Percentiles rank a stretch among this genome's conserved stretches.
Evolutionary conservation across 176 grass and related monocot genomes (phyloP).

Genomic region (Zea luxurians): DNA sequence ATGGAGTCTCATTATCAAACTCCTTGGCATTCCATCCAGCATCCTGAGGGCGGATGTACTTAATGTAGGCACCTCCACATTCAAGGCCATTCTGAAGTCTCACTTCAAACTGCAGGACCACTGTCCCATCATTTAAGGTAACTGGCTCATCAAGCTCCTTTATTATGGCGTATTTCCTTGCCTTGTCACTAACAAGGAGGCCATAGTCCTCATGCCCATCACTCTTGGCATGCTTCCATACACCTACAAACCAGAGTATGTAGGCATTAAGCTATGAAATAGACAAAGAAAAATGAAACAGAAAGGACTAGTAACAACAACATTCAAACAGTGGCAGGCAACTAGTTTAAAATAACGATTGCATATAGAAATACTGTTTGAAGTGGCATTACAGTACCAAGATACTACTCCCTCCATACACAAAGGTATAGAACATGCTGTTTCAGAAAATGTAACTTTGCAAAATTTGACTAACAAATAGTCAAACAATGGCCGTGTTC

Average conservation of each 20-base stretch:
- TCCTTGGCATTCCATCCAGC: constrained; percentile 69
- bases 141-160: constrained; percentile 77
- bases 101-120: constrained; percentile 85
- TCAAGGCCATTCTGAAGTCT: constrained; percentile 93
- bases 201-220: constrained; percentile 94
- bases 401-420: not conserved
- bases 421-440: not conserved
- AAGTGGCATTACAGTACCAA: not conserved
- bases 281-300: not conserved
- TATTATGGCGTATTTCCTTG: constrained; percentile 87
- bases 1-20: constrained; percentile 95
- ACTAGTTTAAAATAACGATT: not conserved
- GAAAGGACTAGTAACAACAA: not conserved
- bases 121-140: constrained; percentile 69
- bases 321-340: not conserved
- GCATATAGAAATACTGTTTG: not conserved
- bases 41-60: constrained; percentile 77
- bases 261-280: constrained; percentile 5
- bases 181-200: constrained; percentile 81
- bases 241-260: constrained; percentile 48
- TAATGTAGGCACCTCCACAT: constrained; percentile 93
- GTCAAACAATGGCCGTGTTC: not conserved
- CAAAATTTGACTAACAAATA: not conserved
- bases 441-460: not conserved
- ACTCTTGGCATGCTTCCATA: constrained; percentile 90